These are phyloP conservation scores for Pseudocercospora cruenta DNA, from an alignment of 2,329 filamentous ascomycete genomes.

Conservation along the genomic window DNA sequence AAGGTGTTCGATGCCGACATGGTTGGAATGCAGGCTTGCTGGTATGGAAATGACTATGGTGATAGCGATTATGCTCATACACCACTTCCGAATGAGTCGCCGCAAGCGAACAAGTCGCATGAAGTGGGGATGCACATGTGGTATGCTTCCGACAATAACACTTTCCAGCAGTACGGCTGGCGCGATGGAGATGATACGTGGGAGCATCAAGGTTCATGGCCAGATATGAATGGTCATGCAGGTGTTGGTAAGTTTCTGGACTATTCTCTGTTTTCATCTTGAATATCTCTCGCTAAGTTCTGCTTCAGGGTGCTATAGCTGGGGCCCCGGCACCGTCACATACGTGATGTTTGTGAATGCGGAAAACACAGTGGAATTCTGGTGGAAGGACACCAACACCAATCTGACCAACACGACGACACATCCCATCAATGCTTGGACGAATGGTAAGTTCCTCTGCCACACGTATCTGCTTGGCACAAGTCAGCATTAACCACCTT, in stretches of 20 bases:
- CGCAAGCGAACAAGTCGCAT: constrained; percentile 34
- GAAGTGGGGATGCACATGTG: constrained; percentile 50
- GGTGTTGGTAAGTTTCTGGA: constrained; percentile 40
- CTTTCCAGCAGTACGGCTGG: constrained; percentile 49
- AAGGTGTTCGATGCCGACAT: constrained; percentile 37
- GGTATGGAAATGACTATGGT: constrained; percentile 44
- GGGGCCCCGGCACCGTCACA: constrained; percentile 37
- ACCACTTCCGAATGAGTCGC: constrained; percentile 35
- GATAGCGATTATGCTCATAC: constrained; percentile 45
- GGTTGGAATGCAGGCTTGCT: constrained; percentile 45
- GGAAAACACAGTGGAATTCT: constrained; percentile 45
- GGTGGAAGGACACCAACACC: constrained; percentile 50
- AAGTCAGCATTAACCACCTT: not conserved
- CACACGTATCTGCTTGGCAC: not conserved
- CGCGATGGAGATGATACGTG: constrained; percentile 43
- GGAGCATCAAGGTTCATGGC: constrained; percentile 43
- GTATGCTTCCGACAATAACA: constrained; percentile 46
- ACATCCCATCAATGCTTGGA: constrained; percentile 49
- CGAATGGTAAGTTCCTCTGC: constrained; percentile 30
- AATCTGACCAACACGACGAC: constrained; percentile 33
- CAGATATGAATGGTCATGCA: constrained; percentile 47
- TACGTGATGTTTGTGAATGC: constrained; percentile 51
- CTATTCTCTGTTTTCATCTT: not conserved
- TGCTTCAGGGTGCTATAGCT: constrained; percentile 16
- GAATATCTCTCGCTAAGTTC: not conserved